Conservation (phyloP, 495 filamentous ascomycete genomes). For the Penicillium ochrochloron region DNA sequence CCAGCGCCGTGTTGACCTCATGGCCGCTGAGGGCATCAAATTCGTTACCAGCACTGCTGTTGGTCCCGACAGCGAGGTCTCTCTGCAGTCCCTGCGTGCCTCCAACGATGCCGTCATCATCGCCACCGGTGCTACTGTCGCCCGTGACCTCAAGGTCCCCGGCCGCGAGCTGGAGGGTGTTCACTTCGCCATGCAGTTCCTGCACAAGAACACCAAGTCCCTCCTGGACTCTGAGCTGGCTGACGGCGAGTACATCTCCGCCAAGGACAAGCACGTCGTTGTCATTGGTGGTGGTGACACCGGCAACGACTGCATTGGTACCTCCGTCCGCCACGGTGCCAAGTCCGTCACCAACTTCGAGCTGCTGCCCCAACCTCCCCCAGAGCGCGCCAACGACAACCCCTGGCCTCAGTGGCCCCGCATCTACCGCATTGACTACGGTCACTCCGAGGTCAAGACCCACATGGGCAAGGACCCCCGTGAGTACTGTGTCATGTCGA, state of each 20-base stretch:
- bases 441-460: slow-evolving; percentile 94
- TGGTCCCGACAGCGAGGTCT: slow-evolving; percentile 73
- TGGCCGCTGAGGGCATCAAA: slow-evolving; percentile 87
- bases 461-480: slow-evolving; percentile 97
- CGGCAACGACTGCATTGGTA: slow-evolving; percentile 99
- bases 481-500: slow-evolving; percentile 98
- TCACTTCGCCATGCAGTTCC: slow-evolving; percentile 98
- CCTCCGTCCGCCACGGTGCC: slow-evolving; percentile 95
- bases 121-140: slow-evolving; percentile 95
- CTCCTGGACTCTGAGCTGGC: slow-evolving; percentile 89
- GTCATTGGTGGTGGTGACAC: slow-evolving; percentile 99
- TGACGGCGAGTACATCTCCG: slow-evolving; percentile 91
- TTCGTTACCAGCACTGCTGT: slow-evolving; percentile 80
- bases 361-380: slow-evolving; percentile 90
- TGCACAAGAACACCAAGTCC: slow-evolving; percentile 98
- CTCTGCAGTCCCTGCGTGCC: slow-evolving; percentile 74
- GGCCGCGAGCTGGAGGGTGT: slow-evolving; percentile 91
- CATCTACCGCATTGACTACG: slow-evolving; percentile 98
- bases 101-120: slow-evolving; percentile 88
- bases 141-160: slow-evolving; percentile 92
- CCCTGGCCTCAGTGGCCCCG: slow-evolving; percentile 99
- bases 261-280: slow-evolving; percentile 95
- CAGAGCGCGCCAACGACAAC: slow-evolving; percentile 94
- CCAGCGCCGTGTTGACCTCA: slow-evolving; percentile 93
- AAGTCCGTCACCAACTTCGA: slow-evolving; percentile 98